Percentiles rank a stretch among this genome's conserved stretches.
Evolutionary conservation across 352 stramenopile species (phyloP).

Genomic region (Globisporangium canariense): DNA sequence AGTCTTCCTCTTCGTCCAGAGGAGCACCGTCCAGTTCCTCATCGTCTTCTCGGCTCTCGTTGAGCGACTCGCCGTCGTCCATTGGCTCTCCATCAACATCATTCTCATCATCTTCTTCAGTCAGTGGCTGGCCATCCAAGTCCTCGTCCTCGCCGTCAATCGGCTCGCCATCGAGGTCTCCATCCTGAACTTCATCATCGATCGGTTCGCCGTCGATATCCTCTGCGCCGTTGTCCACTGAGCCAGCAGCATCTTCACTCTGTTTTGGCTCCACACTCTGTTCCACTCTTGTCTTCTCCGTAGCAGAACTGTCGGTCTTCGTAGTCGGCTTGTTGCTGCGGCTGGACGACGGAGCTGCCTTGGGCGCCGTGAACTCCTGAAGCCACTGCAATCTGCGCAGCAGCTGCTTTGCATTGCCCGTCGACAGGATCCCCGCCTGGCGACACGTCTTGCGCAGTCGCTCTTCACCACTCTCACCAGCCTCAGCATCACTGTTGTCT

Average conservation of each 20-base stretch:
- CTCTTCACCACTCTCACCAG: slow-evolving; percentile 34
- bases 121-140: slow-evolving; percentile 34
- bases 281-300: not conserved
- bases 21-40: slow-evolving; percentile 32
- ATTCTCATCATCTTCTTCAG: slow-evolving; percentile 24
- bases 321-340: slow-evolving; percentile 11
- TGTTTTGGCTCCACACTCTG: not conserved
- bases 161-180: slow-evolving; percentile 25
- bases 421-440: slow-evolving; percentile 61
- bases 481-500: not conserved
- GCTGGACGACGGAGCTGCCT: slow-evolving; percentile 3
- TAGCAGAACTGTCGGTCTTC: not conserved
- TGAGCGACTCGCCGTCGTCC: slow-evolving; percentile 27
- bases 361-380: slow-evolving; percentile 61
- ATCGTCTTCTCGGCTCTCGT: slow-evolving; percentile 20
- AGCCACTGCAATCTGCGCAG: slow-evolving; percentile 58
- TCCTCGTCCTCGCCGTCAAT: slow-evolving; percentile 27
- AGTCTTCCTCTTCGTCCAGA: slow-evolving; percentile 24
- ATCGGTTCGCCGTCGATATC: slow-evolving; percentile 38
- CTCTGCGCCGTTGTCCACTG: slow-evolving; percentile 21
- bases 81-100: slow-evolving; percentile 38
- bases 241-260: not conserved
- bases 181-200: slow-evolving; percentile 31
- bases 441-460: slow-evolving; percentile 61
- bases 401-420: slow-evolving; percentile 38